Evolutionary conservation across 2,329 filamentous ascomycete genomes (phyloP), one percentile per base, ranked within the genome.

Genomic region (Phoma sp.): DNA sequence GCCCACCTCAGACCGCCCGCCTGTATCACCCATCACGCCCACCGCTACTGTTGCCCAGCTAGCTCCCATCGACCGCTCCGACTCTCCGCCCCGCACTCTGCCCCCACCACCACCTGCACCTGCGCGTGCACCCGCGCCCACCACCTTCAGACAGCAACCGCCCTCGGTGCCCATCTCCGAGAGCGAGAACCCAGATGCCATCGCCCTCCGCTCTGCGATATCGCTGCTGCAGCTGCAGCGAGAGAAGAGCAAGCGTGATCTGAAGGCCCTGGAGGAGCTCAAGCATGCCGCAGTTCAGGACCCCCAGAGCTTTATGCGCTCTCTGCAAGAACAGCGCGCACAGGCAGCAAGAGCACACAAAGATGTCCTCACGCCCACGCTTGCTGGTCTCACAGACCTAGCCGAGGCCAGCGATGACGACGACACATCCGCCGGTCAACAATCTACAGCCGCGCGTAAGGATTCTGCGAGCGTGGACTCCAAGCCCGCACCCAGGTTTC

Each of bases 151-250:
- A 26, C 68, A 72, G 12, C 75, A 74, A 52, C 79, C 79, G 21
- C 66, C 76, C 20, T 72, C 78, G 15, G 68, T 77, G 36, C 76
- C 80, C 7, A 81, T 82, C 61, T 76, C 76, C 17, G 76, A 77
- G 61, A 76, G 75, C 55, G 77, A 81, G 43, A 96, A 96, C 69
- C 87, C 91, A 7, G 93, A 98, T 78, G 92, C 89, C 20, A 88
- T 97, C 56, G 93, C 93, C 5, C 82, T 97, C 55, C 87, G 89
- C 61, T 91, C 90, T 21, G 91, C 93, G 38, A 92, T 97, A 56
- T 89, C 91, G 7, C 87, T 96, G 45, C 81, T 98, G 39, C 92
- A 96, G 77, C 82, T 96, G 61, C 93, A 98, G 78, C 87, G 87
- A 60, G 86, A 88, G 68, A 90, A 89, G 71, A 91, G 91, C 33